A percentile compares a stretch with the other conserved stretches of the same genome.
These are phyloP conservation scores for Tillandsia fasciculata DNA, from an alignment of 176 grass and related monocot species.

Conservation along the genomic window DNA sequence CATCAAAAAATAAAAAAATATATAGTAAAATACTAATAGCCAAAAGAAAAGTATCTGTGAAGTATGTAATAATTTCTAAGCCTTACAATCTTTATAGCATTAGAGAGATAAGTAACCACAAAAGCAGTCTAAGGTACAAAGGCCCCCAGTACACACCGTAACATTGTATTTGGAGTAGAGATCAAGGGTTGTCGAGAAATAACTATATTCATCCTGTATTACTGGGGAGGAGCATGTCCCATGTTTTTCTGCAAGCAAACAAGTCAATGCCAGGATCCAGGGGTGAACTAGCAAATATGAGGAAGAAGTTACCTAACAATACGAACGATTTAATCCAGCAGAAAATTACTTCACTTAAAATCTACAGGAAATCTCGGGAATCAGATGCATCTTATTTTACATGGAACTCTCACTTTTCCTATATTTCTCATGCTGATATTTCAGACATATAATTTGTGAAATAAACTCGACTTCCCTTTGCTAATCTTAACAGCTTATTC, in stretches of 20 bases:
- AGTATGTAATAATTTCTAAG: neutral
- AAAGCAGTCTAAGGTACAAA: neutral
- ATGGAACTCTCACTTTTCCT: no score
- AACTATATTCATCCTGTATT: conserved; percentile 84
- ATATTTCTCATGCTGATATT: no score
- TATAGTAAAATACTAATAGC: no score
- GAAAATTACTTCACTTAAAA: neutral
- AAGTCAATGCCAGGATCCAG: neutral
- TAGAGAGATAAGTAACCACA: conserved; percentile 4
- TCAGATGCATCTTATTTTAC: no score
- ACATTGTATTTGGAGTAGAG: conserved; percentile 90
- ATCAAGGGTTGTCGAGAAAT: conserved; percentile 67
- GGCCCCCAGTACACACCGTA: conserved; percentile 39
- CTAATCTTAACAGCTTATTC: no score
- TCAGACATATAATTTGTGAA: no score
- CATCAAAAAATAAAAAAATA: no score
- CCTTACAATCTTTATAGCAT: neutral
- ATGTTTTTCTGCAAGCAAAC: conserved; percentile 57
- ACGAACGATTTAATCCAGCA: neutral
- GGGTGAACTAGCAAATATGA: neutral
- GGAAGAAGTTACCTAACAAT: neutral
- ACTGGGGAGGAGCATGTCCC: conserved; percentile 85
- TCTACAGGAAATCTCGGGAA: neutral
- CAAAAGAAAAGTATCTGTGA: no score
- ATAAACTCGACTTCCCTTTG: no score